These are phyloP conservation scores for Lentinula guzmanii DNA, from an alignment of 768 basidiomycete species.

Conservation along the genomic window DNA sequence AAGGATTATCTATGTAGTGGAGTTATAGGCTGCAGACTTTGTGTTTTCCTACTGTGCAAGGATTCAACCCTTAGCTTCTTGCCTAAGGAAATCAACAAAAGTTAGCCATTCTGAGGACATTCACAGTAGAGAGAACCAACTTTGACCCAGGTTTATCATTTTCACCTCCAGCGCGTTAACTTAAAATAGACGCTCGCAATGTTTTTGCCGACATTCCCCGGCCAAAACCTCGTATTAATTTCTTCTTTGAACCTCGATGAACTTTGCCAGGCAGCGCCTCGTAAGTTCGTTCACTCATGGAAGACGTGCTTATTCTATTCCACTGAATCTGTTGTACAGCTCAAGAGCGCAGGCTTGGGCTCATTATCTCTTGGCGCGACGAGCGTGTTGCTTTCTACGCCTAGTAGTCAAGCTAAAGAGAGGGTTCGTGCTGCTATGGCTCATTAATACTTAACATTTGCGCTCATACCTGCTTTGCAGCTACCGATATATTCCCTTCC, in stretches of 20 bases:
- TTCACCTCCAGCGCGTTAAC: background rate
- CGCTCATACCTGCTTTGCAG: slow-evolving; percentile 30
- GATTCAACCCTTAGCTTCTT: too few relatives aligned
- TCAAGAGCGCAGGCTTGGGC: background rate
- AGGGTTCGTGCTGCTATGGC: background rate
- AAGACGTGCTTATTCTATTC: too few relatives aligned
- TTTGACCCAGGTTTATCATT: too few relatives aligned
- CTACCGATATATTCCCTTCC: slow-evolving; percentile 76
- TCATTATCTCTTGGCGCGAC: background rate
- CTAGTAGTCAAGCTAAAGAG: background rate
- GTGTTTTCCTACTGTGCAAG: too few relatives aligned
- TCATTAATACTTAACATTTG: background rate
- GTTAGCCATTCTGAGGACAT: too few relatives aligned
- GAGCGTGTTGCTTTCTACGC: background rate
- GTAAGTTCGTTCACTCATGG: background rate
- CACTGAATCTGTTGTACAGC: background rate
- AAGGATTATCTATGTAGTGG: too few relatives aligned
- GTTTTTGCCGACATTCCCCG: background rate
- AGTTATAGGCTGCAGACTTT: too few relatives aligned
- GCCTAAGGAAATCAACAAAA: too few relatives aligned
- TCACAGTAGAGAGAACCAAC: too few relatives aligned
- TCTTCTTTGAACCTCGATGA: background rate
- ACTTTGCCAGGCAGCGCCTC: slow-evolving; percentile 3
- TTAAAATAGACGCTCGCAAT: background rate
- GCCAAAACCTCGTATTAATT: background rate